phyloP scores from a whole-genome alignment of 2,329 filamentous ascomycete genomes.

The Penicillium sp. region DNA sequence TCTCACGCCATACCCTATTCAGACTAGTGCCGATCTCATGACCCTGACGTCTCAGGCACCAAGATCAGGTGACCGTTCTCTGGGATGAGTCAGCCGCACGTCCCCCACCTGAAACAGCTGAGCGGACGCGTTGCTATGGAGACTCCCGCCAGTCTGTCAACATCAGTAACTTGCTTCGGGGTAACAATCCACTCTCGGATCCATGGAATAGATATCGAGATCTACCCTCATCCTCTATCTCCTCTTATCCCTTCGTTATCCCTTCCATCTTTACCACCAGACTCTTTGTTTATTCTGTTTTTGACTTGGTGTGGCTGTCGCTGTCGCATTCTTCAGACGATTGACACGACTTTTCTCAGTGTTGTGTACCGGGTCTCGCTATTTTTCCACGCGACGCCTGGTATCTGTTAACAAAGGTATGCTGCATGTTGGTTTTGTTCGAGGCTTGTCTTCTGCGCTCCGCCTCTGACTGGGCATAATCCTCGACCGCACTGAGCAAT shows the following conservation, averaged over 20 bases:
- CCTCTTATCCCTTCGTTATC: slow-evolving; percentile 24
- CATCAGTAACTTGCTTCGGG: slow-evolving; percentile 28
- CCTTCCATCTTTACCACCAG: slow-evolving; percentile 14
- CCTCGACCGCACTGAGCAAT: slow-evolving; percentile 2
- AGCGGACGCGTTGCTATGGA: slow-evolving; percentile 29
- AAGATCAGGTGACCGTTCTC: slow-evolving; percentile 14
- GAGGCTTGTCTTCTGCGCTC: background rate
- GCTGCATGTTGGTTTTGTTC: slow-evolving; percentile 4
- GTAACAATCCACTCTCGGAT: slow-evolving; percentile 27
- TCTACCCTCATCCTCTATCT: slow-evolving; percentile 13
- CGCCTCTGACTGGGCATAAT: background rate
- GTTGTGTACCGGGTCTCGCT: slow-evolving; percentile 14
- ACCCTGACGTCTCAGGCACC: slow-evolving; percentile 8
- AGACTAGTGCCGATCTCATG: slow-evolving; percentile 16
- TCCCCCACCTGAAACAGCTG: background rate
- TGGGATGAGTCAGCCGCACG: slow-evolving; percentile 14
- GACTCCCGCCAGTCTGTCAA: slow-evolving; percentile 36
- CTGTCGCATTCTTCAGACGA: slow-evolving; percentile 25
- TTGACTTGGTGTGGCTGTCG: slow-evolving; percentile 15
- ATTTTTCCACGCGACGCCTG: slow-evolving; percentile 15
- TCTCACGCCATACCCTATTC: slow-evolving; percentile 6
- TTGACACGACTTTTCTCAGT: slow-evolving; percentile 20
- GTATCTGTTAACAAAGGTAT: slow-evolving; percentile 20
- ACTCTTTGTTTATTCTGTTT: slow-evolving; percentile 1
- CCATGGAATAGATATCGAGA: slow-evolving; percentile 26